Evolutionary conservation across 495 filamentous ascomycete species (phyloP), one percentile per base, ranked within the genome.

Genomic region (Penicillium macrosclerotiorum): DNA sequence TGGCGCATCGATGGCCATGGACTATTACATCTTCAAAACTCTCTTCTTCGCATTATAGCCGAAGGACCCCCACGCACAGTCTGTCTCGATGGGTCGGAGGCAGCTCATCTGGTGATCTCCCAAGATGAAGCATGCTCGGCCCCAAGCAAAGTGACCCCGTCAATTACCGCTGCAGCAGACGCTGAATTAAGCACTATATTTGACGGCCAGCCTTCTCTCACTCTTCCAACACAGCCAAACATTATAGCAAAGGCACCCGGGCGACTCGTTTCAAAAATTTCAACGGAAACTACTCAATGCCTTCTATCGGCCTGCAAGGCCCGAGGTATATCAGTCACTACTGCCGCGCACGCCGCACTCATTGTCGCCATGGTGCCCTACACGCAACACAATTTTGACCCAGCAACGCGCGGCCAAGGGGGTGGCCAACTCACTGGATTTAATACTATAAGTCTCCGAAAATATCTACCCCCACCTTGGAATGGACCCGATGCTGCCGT

Each of bases 391-490:
- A 11, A 27, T 5, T 27, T 27, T 11, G 11, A 58, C 16, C 3
- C 32, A 47, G 8, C 24, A 47, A 8, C 35, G 25, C 13, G 52
- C 3, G 37, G 41, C 0, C 46, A 25, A 3, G 22, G 37, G 13
- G 41, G 42, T 12, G 11, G 31, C 25, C 5, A 34, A 1, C 54
- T 37, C 33, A 52, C 42, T 1, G 25, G 43, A 4, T 60, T 63
- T 32, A 51, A 44, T 8, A 35, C 57, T 6, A 30, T 54, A 17
- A 44, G 59, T 37, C 34, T 63, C 2, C 59, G 59, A 2, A 29
- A 39, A 1, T 26, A 37, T 30, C 9, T 62, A 5, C 34, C 22
- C 16, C 9, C 34, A 9, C 40, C 41, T 4, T 54, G 26, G 25
- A 49, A 44, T 24, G 13, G 38, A 5, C 20, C 35, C 8, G 13